These are phyloP conservation scores for Melampsora larici-populina DNA, from an alignment of 1,284 basidiomycete genomes.

Conservation along the genomic window DNA sequence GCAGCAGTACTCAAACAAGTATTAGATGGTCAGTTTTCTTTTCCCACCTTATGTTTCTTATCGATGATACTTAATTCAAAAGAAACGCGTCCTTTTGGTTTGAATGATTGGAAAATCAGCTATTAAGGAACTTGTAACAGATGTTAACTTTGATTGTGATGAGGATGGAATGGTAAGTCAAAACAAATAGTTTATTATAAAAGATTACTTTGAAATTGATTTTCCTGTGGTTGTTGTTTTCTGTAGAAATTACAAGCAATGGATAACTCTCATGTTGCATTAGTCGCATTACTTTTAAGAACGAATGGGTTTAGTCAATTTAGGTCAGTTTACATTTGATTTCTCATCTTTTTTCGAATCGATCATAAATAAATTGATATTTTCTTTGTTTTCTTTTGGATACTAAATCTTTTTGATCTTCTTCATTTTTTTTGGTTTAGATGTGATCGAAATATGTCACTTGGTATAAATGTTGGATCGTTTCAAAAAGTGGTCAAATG, in stretches of 20 bases:
- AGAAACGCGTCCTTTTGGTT: conserved; percentile 12
- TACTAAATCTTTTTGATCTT: conserved; percentile 48
- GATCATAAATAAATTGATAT: no score
- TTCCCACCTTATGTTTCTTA: background rate
- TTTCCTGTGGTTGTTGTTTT: conserved; percentile 16
- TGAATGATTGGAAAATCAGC: conserved; percentile 58
- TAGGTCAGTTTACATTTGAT: conserved; percentile 40
- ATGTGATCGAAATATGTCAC: conserved; percentile 92
- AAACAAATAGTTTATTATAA: background rate
- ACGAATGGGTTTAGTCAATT: conserved; percentile 70
- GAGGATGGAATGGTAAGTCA: conserved; percentile 86
- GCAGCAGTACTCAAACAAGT: conserved; percentile 80
- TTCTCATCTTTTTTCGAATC: background rate
- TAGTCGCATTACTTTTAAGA: conserved; percentile 77
- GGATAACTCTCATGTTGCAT: conserved; percentile 99
- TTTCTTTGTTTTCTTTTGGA: background rate
- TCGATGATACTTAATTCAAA: background rate
- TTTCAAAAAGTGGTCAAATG: conserved; percentile 96
- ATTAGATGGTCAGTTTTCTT: conserved; percentile 67
- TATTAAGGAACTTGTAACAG: conserved; percentile 94
- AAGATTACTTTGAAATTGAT: background rate
- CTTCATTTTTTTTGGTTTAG: conserved; percentile 61
- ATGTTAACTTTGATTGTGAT: conserved; percentile 96
- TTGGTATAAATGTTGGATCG: conserved; percentile 65
- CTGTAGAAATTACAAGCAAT: conserved; percentile 84